These are phyloP conservation scores for Posidonia oceanica DNA, from an alignment of 116 monocot genomes.

Conservation along the genomic window DNA sequence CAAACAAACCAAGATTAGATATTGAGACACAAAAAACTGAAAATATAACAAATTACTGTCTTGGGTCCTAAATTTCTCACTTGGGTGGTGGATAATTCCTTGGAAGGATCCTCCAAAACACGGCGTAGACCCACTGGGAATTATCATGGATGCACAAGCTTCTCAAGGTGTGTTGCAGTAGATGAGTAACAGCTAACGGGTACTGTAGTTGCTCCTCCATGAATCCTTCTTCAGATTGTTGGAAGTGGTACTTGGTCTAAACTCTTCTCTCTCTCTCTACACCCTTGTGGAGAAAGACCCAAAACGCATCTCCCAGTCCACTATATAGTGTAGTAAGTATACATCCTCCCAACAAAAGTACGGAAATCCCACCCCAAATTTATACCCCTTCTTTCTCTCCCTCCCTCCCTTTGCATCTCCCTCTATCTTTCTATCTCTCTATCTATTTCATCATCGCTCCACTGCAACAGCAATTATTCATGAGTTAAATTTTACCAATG, in stretches of 20 bases:
- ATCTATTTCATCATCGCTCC: neutral
- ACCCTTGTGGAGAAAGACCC: no score
- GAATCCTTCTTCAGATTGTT: slow-evolving; percentile 1
- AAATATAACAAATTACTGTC: neutral
- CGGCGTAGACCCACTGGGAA: slow-evolving; percentile 62
- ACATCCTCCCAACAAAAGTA: neutral
- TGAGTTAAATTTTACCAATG: slow-evolving; percentile 1
- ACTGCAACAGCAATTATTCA: neutral
- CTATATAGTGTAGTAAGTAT: neutral
- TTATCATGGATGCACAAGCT: slow-evolving; percentile 41
- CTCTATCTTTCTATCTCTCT: slow-evolving; percentile 4
- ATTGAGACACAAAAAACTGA: neutral
- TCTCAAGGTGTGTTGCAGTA: slow-evolving; percentile 57
- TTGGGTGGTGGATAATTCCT: slow-evolving; percentile 74
- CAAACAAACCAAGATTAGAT: neutral
- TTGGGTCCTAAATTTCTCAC: slow-evolving; percentile 13
- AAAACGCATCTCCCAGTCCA: neutral
- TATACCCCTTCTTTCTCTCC: slow-evolving; percentile 1
- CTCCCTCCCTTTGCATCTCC: neutral
- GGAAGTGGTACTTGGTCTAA: neutral
- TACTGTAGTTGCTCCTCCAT: slow-evolving; percentile 51
- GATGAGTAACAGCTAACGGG: slow-evolving; percentile 36
- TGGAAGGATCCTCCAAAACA: slow-evolving; percentile 72
- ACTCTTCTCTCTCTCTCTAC: neutral
- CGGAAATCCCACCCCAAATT: neutral